Base-by-base conservation (phyloP, 345 rosid genomes). In the Ricinus communis region DNA sequence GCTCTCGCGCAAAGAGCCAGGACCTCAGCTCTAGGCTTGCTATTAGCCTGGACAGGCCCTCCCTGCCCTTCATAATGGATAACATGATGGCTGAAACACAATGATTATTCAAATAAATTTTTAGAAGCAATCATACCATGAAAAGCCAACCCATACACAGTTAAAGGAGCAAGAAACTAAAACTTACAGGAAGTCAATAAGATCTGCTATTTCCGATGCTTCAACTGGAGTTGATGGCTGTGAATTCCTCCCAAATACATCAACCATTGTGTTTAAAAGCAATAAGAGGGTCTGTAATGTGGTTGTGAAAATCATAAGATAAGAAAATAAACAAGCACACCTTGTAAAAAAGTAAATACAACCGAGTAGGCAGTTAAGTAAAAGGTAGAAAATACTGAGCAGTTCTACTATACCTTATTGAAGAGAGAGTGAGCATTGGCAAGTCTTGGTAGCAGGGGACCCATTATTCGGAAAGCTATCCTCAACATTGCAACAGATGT, bases 11-110 rank as follows among this genome's bases (percentile, higher is more conserved):
- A 80, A 41, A 93, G 84, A 21, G 71, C 86, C 77, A 96, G 85
- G 46, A 93, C 85, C 69, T 93, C 96, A 1, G 87, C 81, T 73
- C 94, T 79, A 25, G 96, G 95, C 78, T 87, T 93, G 93, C 97
- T 93, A 85, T 76, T 88, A 36, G 85, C 67, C 81, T 96, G 98
- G 16, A 96, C 97, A 15, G 97, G 96, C 64, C 96, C 97, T 63
- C 93, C 97, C 67, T 93, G 95, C 49, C 95, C 99, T 84, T 93
- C 98, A 24, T 86, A 96, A 77, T 96, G 98, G 84, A 96, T 78
- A 6, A 88, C 82, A 56, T 96, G 97, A 81, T 93, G 97, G 64
- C 99, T 93, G 87, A 63, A 56, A 66, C 24, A 61, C 16, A 0
- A 5, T 2, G 18, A 19, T 43, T 1, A 59, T 28, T 50, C 5